These are phyloP conservation scores for Cryptococcus hybrid DNA, from an alignment of 1,284 basidiomycete genomes.

Conservation along the genomic window DNA sequence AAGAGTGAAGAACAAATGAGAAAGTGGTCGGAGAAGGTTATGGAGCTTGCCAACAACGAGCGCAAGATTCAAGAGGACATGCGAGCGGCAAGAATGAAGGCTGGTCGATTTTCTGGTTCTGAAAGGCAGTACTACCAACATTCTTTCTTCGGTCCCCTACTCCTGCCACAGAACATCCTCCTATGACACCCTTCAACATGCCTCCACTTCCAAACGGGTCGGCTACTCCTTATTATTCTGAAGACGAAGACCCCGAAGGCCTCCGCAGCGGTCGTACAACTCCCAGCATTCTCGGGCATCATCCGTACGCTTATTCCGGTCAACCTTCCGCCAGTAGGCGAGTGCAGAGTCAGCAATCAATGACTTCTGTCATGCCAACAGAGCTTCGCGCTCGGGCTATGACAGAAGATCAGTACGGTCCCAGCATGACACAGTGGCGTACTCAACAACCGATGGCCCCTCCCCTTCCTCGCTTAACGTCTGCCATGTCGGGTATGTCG, in stretches of 20 bases:
- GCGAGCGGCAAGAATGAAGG: slow-evolving; percentile 51
- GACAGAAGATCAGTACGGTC: slow-evolving; percentile 68
- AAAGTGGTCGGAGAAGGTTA: slow-evolving; percentile 88
- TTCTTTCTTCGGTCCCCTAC: slow-evolving; percentile 42
- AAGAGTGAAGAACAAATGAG: slow-evolving; percentile 88
- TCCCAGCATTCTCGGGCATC: slow-evolving; percentile 53
- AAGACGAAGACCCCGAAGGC: slow-evolving; percentile 36
- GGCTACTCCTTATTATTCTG: slow-evolving; percentile 4
- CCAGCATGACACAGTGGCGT: slow-evolving; percentile 66
- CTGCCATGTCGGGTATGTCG: slow-evolving; percentile 32
- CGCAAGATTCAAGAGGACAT: slow-evolving; percentile 53
- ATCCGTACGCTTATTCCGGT: slow-evolving; percentile 41
- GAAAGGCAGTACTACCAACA: slow-evolving; percentile 21
- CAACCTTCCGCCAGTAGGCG: slow-evolving; percentile 52
- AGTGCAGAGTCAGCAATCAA: slow-evolving; percentile 57
- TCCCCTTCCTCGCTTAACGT: slow-evolving; percentile 39
- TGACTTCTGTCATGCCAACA: slow-evolving; percentile 59
- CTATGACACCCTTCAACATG: slow-evolving; percentile 16
- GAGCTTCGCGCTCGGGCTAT: slow-evolving; percentile 58
- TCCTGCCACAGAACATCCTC: slow-evolving; percentile 31
- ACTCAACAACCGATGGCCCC: slow-evolving; percentile 57
- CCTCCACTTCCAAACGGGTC: slow-evolving; percentile 18
- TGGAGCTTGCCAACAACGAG: slow-evolving; percentile 69
- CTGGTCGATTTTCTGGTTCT: slow-evolving; percentile 26
- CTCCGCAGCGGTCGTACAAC: slow-evolving; percentile 30